Percentiles rank a stretch among this genome's conserved stretches.
These are phyloP conservation scores for Penicillium sp. DNA, from an alignment of 2,329 filamentous ascomycete species.

Conservation along the genomic window DNA sequence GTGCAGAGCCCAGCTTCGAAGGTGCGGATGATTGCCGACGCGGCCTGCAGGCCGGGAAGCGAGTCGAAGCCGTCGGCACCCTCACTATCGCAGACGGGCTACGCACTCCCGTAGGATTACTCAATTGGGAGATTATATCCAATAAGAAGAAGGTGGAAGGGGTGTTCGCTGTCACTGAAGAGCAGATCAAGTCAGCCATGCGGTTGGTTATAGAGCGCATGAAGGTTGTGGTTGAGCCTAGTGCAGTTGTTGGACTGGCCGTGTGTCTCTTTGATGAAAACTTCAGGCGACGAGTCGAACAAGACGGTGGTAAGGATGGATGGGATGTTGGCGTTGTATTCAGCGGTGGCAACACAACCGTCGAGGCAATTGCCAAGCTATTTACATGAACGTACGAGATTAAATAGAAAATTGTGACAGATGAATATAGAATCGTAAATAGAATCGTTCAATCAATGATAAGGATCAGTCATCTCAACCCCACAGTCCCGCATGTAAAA, in stretches of 20 bases:
- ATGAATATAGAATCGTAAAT: background rate
- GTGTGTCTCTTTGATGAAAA: constrained; percentile 82
- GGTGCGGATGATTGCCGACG: constrained; percentile 80
- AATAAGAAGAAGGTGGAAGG: constrained; percentile 66
- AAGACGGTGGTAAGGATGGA: constrained; percentile 66
- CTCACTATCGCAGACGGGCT: constrained; percentile 87
- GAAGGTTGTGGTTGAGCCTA: constrained; percentile 90
- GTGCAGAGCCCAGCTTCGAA: constrained; percentile 77
- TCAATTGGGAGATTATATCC: constrained; percentile 76
- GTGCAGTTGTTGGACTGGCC: constrained; percentile 78
- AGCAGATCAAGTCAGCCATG: constrained; percentile 76
- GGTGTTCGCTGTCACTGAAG: constrained; percentile 73
- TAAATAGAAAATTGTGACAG: background rate
- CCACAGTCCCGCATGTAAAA: constrained; percentile 28
- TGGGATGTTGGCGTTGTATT: constrained; percentile 68
- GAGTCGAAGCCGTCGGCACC: constrained; percentile 67
- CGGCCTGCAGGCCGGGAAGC: constrained; percentile 61
- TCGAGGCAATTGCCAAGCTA: constrained; percentile 58
- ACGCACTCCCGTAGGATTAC: constrained; percentile 72
- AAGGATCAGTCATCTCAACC: constrained; percentile 17
- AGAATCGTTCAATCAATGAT: constrained; percentile 2
- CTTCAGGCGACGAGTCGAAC: constrained; percentile 63
- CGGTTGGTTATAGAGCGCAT: constrained; percentile 77
- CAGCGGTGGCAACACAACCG: constrained; percentile 63
- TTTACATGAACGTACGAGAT: constrained; percentile 34